These are phyloP conservation scores for Malus hybrid DNA, from an alignment of 331 rosid species.

Conservation along the genomic window DNA sequence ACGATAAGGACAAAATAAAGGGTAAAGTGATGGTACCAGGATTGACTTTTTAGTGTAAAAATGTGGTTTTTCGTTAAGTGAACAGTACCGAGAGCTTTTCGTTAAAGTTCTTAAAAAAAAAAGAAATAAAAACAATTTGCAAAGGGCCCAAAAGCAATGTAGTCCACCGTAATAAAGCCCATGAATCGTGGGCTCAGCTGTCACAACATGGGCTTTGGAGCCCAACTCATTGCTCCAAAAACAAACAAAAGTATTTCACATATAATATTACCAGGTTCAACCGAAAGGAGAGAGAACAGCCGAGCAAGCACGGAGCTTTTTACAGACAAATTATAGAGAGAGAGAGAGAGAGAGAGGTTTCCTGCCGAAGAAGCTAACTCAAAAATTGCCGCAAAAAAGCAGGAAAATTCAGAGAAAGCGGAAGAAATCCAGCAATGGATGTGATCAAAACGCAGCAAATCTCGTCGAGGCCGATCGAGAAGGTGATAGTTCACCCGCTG, in stretches of 20 bases:
- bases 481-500: constrained; percentile 76
- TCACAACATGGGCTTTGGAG: background rate
- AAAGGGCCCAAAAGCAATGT: background rate
- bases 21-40: too few relatives aligned
- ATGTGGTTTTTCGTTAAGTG: too few relatives aligned
- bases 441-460: constrained; percentile 87
- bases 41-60: too few relatives aligned
- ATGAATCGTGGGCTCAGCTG: background rate
- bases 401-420: background rate
- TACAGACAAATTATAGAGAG: background rate
- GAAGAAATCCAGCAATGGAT: constrained; percentile 38
- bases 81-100: too few relatives aligned
- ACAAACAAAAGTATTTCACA: background rate
- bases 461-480: constrained; percentile 56
- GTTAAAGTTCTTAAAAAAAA: too few relatives aligned
- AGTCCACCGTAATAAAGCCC: background rate
- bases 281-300: background rate
- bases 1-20: too few relatives aligned
- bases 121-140: too few relatives aligned
- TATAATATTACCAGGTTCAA: background rate
- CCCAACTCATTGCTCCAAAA: background rate
- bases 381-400: background rate
- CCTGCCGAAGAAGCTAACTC: constrained; percentile 15
- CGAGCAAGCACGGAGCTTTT: constrained; percentile 1
- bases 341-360: background rate